A percentile compares a stretch with the other conserved stretches of the same genome.
Conservation (phyloP, 2,329 filamentous ascomycete species). For the Podosphaera xanthii region DNA sequence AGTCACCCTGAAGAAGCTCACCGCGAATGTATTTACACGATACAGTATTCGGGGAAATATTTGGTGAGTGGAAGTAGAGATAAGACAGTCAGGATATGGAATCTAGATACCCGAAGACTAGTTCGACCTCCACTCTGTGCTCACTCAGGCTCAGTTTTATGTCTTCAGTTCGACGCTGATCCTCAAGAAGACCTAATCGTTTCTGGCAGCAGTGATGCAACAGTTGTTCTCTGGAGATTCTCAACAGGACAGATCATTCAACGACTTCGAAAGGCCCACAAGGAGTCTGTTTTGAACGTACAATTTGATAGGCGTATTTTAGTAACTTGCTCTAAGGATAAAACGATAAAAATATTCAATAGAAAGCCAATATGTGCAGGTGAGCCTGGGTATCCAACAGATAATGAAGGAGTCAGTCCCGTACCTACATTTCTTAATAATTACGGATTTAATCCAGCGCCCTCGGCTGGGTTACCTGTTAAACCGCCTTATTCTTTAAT, state of each 20-base stretch:
- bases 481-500: constrained; percentile 52
- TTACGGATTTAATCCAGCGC: constrained; percentile 27
- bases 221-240: constrained; percentile 80
- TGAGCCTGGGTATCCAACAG: constrained; percentile 29
- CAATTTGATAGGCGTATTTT: constrained; percentile 78
- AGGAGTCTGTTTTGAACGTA: constrained; percentile 81
- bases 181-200: constrained; percentile 81
- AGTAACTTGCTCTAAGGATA: constrained; percentile 94
- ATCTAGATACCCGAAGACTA: constrained; percentile 61
- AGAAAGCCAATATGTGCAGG: constrained; percentile 41
- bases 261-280: constrained; percentile 52
- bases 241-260: constrained; percentile 71
- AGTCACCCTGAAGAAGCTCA: constrained; percentile 63
- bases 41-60: constrained; percentile 69
- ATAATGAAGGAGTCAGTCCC: constrained; percentile 22
- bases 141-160: constrained; percentile 72
- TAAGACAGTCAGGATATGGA: constrained; percentile 71
- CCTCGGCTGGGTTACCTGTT: constrained; percentile 25
- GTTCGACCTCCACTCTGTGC: constrained; percentile 48
- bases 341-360: constrained; percentile 91
- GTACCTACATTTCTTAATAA: constrained; percentile 28
- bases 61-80: constrained; percentile 89
- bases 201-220: constrained; percentile 80
- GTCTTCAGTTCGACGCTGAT: constrained; percentile 79
- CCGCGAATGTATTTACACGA: constrained; percentile 78